phyloP scores from a whole-genome alignment of 108 stramenopile species.

The Cafeteria roenbergensis region DNA sequence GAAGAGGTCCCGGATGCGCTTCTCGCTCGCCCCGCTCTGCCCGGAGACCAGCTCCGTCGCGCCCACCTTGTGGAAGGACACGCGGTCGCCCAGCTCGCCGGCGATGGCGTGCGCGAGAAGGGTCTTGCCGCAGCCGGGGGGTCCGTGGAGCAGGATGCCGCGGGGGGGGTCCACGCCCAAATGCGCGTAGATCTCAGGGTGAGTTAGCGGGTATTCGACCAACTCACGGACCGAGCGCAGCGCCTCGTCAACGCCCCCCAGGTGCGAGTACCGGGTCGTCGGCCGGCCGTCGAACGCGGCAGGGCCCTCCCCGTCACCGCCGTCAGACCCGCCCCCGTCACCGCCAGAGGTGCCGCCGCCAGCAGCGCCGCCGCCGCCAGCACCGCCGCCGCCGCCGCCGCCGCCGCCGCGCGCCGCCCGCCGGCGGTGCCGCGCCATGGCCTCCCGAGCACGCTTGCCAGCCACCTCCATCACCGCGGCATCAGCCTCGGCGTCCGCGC shows the following conservation, averaged over 20 bases:
- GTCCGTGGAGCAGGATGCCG: slow-evolving; percentile 91
- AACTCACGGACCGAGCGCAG: slow-evolving; percentile 35
- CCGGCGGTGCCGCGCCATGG: no score
- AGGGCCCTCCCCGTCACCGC: no score
- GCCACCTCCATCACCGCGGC: no score
- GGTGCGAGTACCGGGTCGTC: slow-evolving; percentile 15
- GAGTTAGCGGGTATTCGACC: slow-evolving; percentile 65
- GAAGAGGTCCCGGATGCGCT: slow-evolving; percentile 75
- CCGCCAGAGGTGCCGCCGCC: no score
- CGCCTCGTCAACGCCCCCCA: slow-evolving; percentile 26
- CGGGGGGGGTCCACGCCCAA: slow-evolving; percentile 91
- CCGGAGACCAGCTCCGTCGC: slow-evolving; percentile 92
- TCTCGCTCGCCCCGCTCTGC: slow-evolving; percentile 81
- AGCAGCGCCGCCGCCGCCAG: no score
- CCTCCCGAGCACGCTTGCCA: no score
- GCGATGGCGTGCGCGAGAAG: slow-evolving; percentile 76
- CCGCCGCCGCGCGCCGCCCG: no score
- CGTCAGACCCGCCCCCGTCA: no score
- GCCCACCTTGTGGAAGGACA: slow-evolving; percentile 56
- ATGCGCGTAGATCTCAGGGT: slow-evolving; percentile 83
- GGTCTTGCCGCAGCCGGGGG: slow-evolving; percentile 90
- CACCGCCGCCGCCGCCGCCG: no score
- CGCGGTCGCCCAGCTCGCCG: slow-evolving; percentile 52
- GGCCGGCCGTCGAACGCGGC: no score
- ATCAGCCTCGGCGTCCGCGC: no score